Evolutionary conservation across 176 grass and related monocot genomes (phyloP), one percentile per base, ranked within the genome.

Genomic region (Pontederia paniculata): DNA sequence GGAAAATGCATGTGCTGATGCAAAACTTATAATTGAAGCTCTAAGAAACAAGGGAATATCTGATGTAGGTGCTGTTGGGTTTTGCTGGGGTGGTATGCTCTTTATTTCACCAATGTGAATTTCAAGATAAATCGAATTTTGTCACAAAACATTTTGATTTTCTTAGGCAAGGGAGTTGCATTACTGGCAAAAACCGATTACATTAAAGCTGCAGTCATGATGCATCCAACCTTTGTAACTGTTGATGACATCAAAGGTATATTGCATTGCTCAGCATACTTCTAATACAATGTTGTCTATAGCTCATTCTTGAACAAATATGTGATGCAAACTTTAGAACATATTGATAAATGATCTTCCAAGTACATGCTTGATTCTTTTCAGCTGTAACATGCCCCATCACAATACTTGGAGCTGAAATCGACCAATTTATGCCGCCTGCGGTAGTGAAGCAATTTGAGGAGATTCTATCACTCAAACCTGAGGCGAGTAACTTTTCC

Each of bases 351-450:
- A n/a, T n/a, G n/a, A 37, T 3, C 28, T 37, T 37, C 28, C 28
- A 37, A 37, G 28, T 37, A 37, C 28, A 37, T 6, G 7, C 28
- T 17, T 59, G 16, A 20, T 42, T 42, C 41, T 43, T 8, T 44
- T 47, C 72, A 85, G 87, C 78, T 71, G 58, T 85, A 18, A 85
- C 76, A 58, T 85, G 81, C 55, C 75, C 87, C 5, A 76, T 85
- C 1, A 60, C 87, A 70, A 42, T 90, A 70, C 78, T 90, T 58
- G 87, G 81, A 71, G 87, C 86, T 52, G 86, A 89, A 76, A 75
- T 23, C 21, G 86, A 89, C 70, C 63, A 47, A 2, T 45, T 56
- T 44, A 70, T 81, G 50, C 87, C 87, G 54, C 81, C 81, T 54
- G 64, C 73, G 67, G 43, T 85, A 48, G 55, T 90, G 0, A 90